A percentile compares a stretch with the other conserved stretches of the same genome.
These are phyloP conservation scores for Trypanosoma mega DNA, from an alignment of 208 protist species.

Conservation along the genomic window DNA sequence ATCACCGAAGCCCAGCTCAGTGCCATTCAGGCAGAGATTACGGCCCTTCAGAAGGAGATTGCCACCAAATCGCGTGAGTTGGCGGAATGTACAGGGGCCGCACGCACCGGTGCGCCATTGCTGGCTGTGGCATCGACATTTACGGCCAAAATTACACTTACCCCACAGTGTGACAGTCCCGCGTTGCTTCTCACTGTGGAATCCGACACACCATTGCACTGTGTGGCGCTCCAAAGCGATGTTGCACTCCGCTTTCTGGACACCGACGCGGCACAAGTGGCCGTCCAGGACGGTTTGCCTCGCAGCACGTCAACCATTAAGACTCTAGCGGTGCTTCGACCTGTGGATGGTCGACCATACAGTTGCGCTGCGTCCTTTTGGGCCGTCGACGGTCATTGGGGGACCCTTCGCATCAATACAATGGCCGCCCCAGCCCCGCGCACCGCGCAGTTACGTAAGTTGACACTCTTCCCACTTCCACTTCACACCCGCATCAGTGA, in stretches of 20 bases:
- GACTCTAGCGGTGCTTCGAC: slow-evolving; percentile 14
- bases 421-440: slow-evolving; percentile 53
- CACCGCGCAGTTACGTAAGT: slow-evolving; percentile 66
- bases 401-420: slow-evolving; percentile 39
- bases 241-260: slow-evolving; percentile 42
- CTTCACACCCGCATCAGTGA: slow-evolving; percentile 64
- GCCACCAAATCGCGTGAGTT: slow-evolving; percentile 41
- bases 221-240: slow-evolving; percentile 45
- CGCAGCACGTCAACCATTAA: slow-evolving; percentile 7
- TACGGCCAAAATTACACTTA: slow-evolving; percentile 46
- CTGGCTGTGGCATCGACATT: slow-evolving; percentile 70
- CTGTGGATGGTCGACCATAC: slow-evolving; percentile 5
- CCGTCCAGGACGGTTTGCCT: slow-evolving; percentile 21
- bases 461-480: slow-evolving; percentile 57
- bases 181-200: slow-evolving; percentile 60
- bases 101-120: slow-evolving; percentile 25
- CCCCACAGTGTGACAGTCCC: slow-evolving; percentile 41
- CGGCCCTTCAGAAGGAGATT: slow-evolving; percentile 41
- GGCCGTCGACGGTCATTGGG: slow-evolving; percentile 52
- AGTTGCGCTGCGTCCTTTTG: slow-evolving; percentile 35
- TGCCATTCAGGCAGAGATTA: slow-evolving; percentile 43
- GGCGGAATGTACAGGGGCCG: slow-evolving; percentile 23
- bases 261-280: slow-evolving; percentile 35
- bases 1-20: slow-evolving; percentile 29
- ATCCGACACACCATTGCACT: slow-evolving; percentile 56